Evolutionary conservation across 441 rosid genomes (phyloP).

Genomic region (Syzygium malaccense): DNA sequence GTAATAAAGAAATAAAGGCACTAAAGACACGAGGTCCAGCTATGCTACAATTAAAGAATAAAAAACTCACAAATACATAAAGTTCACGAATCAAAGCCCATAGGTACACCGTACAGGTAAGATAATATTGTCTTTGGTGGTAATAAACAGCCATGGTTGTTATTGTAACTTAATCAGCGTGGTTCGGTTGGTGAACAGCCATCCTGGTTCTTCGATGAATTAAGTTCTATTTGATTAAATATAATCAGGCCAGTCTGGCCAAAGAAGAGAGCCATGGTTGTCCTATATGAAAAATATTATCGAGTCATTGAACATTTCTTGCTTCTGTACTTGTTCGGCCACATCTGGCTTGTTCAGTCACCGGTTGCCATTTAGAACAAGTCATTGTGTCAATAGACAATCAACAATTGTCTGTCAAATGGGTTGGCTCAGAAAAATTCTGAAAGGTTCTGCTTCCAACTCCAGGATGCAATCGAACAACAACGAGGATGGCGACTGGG

Average conservation of each 20-base stretch:
- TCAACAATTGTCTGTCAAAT: background rate
- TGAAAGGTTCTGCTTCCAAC: background rate
- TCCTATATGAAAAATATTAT: background rate
- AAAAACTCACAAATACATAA: too few species aligned
- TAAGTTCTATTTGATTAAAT: background rate
- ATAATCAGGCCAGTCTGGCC: background rate
- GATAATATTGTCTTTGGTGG: too few species aligned
- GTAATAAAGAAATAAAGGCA: too few species aligned
- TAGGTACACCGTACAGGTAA: too few species aligned
- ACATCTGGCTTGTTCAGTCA: background rate
- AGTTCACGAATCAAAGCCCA: too few species aligned
- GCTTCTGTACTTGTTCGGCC: background rate
- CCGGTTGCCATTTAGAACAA: background rate
- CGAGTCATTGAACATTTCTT: background rate
- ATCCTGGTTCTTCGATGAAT: background rate
- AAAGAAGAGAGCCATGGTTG: background rate
- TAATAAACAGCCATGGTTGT: background rate
- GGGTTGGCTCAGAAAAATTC: background rate
- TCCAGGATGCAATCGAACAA: background rate
- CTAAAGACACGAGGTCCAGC: too few species aligned
- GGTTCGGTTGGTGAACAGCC: background rate
- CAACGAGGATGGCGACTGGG: background rate
- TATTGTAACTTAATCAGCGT: background rate
- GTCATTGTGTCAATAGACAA: background rate
- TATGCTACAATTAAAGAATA: too few species aligned